Base-by-base conservation (phyloP, 148 eudicot species). In the Persicaria maculosa region DNA sequence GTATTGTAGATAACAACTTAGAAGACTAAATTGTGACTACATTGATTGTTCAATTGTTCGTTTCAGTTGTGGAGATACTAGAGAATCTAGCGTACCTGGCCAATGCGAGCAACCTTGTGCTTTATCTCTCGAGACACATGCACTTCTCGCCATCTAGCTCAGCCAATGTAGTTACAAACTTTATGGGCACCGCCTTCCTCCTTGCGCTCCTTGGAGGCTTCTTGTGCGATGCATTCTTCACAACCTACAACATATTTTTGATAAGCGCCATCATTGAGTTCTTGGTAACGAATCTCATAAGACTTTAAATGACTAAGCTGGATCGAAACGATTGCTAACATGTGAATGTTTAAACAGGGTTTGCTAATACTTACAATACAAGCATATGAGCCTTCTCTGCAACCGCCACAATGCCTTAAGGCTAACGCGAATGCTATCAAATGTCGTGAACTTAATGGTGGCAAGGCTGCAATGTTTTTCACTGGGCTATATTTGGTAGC, bases 101-200 rank as follows among this genome's bases (percentile, higher is more conserved):
- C 2, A 91, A 88, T 80, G 94, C 98, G 44, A 91, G 98, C 90
- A 93, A 93, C 72, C 86, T 93, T 20, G 98, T 93, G 72, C 84
- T 86, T 15, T 93, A 91, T 67, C 76, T 93, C 71, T 78, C 89
- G 0, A 85, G 80, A 71, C 73, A 77, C 81, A 88, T 93, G 98
- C 89, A 93, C 73, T 91, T 85, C 73, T 87, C 90, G 67, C 97
- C 92, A 17, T 88, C 97, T 9, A 76, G 61, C 72, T 89, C 94
- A 9, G 89, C 98, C 75, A 91, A 85, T 73, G 83, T 79, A 5
- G 97, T 93, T n/a, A 93, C 97, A 25, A 85, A 86, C 53, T 93
- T 93, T 85, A 93, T 91, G 98, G 98, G 97, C 75, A 93, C 98
- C 0, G 86, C 98, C 14, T 93, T 93, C 79, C 79, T 91, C n/a